Evolutionary conservation across 1,284 basidiomycete genomes (phyloP).

Genomic region (Moesziomyces aphidis): DNA sequence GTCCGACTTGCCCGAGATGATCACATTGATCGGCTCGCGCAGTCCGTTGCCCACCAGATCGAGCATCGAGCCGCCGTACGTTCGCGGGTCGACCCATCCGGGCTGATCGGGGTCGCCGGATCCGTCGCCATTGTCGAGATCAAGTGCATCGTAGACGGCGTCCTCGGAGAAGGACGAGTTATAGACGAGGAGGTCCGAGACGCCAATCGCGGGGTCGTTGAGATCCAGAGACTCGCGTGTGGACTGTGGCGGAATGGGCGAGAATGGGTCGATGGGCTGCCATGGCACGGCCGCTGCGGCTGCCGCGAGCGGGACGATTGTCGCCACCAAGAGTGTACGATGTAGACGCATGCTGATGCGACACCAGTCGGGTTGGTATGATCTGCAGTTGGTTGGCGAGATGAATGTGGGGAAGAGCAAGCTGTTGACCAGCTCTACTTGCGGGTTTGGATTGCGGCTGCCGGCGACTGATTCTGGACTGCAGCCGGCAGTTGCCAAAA

Average conservation of each 20-base stretch:
- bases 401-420: too few species aligned
- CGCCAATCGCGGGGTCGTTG: constrained; percentile 23
- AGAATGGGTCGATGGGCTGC: constrained; percentile 25
- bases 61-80: constrained; percentile 58
- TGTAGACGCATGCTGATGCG: constrained; percentile 22
- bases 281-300: constrained; percentile 23
- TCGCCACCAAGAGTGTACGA: constrained; percentile 6
- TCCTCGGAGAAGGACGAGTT: constrained; percentile 42
- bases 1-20: constrained; percentile 85
- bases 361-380: too few species aligned
- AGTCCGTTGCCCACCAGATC: constrained; percentile 76
- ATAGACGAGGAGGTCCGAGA: constrained; percentile 25
- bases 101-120: constrained; percentile 35
- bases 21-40: constrained; percentile 89
- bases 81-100: constrained; percentile 56
- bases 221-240: constrained; percentile 34
- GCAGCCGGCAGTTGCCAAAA: neutral
- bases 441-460: too few species aligned
- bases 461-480: neutral
- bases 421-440: too few species aligned
- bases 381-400: too few species aligned
- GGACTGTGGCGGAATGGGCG: constrained; percentile 8
- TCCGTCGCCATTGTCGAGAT: constrained; percentile 45
- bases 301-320: neutral
- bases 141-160: constrained; percentile 32